Evolutionary conservation across 192 early-diverging fungal species (phyloP).

Genomic region (Ambispora gerdemannii): DNA sequence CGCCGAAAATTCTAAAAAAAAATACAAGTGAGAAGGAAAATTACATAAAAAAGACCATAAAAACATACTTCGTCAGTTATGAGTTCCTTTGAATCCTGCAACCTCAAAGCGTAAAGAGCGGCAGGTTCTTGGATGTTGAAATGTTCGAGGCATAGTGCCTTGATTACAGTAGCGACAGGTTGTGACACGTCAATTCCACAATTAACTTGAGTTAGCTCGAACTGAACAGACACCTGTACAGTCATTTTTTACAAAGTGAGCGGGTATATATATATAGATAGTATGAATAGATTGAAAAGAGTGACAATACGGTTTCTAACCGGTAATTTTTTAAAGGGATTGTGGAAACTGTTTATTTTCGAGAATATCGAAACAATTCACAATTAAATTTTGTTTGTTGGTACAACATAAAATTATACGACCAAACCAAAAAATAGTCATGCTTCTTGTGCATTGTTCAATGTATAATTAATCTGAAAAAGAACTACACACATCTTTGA

Average conservation of each 20-base stretch:
- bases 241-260: background rate
- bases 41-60: background rate
- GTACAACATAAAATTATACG: too few relatives aligned
- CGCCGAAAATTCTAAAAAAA: conserved; percentile 27
- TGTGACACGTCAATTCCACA: conserved; percentile 28
- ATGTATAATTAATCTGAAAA: too few relatives aligned
- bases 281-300: too few relatives aligned
- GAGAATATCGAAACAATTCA: too few relatives aligned
- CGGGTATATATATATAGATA: too few relatives aligned
- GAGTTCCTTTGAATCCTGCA: conserved; percentile 25
- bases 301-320: too few relatives aligned
- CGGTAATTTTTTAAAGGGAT: too few relatives aligned
- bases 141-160: conserved; percentile 26
- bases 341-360: too few relatives aligned
- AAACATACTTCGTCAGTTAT: conserved; percentile 28
- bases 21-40: background rate
- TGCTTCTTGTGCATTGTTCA: too few relatives aligned
- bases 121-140: conserved; percentile 30
- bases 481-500: too few relatives aligned
- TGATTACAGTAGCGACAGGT: conserved; percentile 19
- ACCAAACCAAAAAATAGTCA: too few relatives aligned
- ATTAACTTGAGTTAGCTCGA: conserved; percentile 9
- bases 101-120: conserved; percentile 16
- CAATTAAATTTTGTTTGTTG: too few relatives aligned
- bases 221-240: conserved; percentile 6